These are phyloP conservation scores for Alternaria triticimaculans DNA, from an alignment of 2,329 filamentous ascomycete species.

Conservation along the genomic window DNA sequence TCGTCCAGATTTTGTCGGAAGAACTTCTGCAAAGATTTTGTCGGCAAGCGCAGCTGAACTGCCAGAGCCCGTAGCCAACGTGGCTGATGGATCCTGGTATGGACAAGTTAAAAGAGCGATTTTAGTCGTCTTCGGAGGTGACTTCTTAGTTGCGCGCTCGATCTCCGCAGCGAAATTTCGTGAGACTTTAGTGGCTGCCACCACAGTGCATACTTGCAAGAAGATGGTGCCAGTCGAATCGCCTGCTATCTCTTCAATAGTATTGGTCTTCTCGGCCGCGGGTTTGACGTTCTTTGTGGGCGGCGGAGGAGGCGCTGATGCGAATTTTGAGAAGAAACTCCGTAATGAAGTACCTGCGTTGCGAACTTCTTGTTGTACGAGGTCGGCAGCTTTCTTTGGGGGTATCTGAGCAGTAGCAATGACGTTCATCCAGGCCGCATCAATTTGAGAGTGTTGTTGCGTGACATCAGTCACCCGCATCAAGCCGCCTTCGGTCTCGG, in stretches of 20 bases:
- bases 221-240: slow-evolving; percentile 81
- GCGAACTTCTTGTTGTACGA: slow-evolving; percentile 45
- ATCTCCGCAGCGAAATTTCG: slow-evolving; percentile 80
- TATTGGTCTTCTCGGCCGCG: slow-evolving; percentile 20
- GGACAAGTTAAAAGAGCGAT: slow-evolving; percentile 90
- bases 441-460: slow-evolving; percentile 87
- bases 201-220: slow-evolving; percentile 83
- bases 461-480: slow-evolving; percentile 87
- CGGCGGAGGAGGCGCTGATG: slow-evolving; percentile 29
- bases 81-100: slow-evolving; percentile 78
- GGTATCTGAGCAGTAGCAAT: slow-evolving; percentile 79
- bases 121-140: slow-evolving; percentile 85
- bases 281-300: slow-evolving; percentile 29
- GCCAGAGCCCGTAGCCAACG: slow-evolving; percentile 61
- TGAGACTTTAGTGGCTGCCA: slow-evolving; percentile 77
- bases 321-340: slow-evolving; percentile 51
- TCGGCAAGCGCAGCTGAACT: slow-evolving; percentile 62
- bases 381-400: slow-evolving; percentile 41
- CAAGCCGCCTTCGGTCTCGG: slow-evolving; percentile 81
- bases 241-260: slow-evolving; percentile 71
- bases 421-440: slow-evolving; percentile 86
- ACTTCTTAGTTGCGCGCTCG: slow-evolving; percentile 95
- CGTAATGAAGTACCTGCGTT: slow-evolving; percentile 46
- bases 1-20: slow-evolving; percentile 86
- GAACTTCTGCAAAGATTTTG: slow-evolving; percentile 87